phyloP scores from a whole-genome alignment of 2,329 filamentous ascomycete species.

The Ophiostoma ips region DNA sequence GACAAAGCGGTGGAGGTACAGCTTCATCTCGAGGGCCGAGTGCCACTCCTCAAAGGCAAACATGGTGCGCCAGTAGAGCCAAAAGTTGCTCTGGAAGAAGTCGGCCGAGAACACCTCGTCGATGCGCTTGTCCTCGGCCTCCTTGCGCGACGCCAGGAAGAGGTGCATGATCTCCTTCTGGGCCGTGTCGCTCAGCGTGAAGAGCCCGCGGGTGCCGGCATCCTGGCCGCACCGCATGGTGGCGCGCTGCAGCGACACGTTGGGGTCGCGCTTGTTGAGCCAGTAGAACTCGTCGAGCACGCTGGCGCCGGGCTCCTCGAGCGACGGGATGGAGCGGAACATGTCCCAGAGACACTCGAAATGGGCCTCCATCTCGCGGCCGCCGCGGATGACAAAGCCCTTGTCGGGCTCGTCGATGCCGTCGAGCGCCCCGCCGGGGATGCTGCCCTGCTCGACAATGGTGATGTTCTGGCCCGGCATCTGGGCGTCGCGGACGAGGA shows the following conservation, averaged over 20 bases:
- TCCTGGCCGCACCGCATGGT: slow-evolving; percentile 19
- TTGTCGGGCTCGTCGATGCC: slow-evolving; percentile 18
- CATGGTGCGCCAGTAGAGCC: slow-evolving; percentile 24
- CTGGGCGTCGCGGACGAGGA: slow-evolving; percentile 22
- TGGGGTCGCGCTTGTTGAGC: slow-evolving; percentile 18
- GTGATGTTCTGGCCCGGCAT: slow-evolving; percentile 21
- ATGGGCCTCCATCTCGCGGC: slow-evolving; percentile 21
- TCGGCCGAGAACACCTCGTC: slow-evolving; percentile 17
- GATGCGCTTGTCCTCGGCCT: slow-evolving; percentile 19
- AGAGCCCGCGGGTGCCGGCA: slow-evolving; percentile 15
- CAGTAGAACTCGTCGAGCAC: slow-evolving; percentile 21
- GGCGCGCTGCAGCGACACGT: slow-evolving; percentile 17
- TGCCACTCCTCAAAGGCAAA: slow-evolving; percentile 25
- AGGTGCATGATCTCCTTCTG: slow-evolving; percentile 21
- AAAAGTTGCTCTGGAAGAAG: slow-evolving; percentile 24
- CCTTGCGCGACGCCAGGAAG: slow-evolving; percentile 18
- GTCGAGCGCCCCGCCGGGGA: slow-evolving; percentile 20
- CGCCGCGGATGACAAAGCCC: slow-evolving; percentile 24
- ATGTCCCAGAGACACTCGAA: slow-evolving; percentile 21
- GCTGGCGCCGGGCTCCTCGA: slow-evolving; percentile 17
- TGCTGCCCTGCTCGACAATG: slow-evolving; percentile 20
- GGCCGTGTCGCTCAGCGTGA: slow-evolving; percentile 18
- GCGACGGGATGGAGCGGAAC: slow-evolving; percentile 19
- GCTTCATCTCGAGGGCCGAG: slow-evolving; percentile 22
- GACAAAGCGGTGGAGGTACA: slow-evolving; percentile 22